Evolutionary conservation across 2,329 filamentous ascomycete genomes (phyloP).

Genomic region (Ophiosphaerella korrae): DNA sequence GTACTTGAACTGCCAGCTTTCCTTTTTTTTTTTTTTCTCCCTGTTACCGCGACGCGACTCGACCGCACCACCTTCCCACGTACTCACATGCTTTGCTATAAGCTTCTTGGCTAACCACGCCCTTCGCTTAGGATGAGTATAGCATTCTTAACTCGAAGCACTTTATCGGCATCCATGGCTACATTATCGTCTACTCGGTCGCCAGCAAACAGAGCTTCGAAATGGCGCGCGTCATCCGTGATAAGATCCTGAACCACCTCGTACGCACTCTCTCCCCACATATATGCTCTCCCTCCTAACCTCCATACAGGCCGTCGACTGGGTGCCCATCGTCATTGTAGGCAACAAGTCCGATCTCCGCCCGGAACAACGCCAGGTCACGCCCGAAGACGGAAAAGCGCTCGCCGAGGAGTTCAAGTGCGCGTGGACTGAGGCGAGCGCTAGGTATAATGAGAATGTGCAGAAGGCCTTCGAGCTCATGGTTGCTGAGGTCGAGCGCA

Average conservation of each 20-base stretch:
- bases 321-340: conserved; percentile 90
- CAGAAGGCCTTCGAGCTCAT: conserved; percentile 90
- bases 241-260: conserved; percentile 96
- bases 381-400: conserved; percentile 80
- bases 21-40: conserved; percentile 19
- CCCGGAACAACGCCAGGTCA: conserved; percentile 90
- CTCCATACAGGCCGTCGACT: conserved; percentile 75
- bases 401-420: conserved; percentile 87
- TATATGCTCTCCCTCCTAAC: not conserved
- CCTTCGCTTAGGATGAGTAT: conserved; percentile 79
- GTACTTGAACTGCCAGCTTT: conserved; percentile 53
- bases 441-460: conserved; percentile 93
- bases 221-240: conserved; percentile 93
- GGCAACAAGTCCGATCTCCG: conserved; percentile 96
- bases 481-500: conserved; percentile 93
- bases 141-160: conserved; percentile 98
- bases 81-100: not conserved
- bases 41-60: conserved; percentile 18
- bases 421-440: conserved; percentile 93
- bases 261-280: conserved; percentile 57
- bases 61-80: conserved; percentile 16
- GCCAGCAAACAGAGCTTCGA: conserved; percentile 92
- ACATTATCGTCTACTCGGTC: conserved; percentile 98
- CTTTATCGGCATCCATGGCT: conserved; percentile 98
- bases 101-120: conserved; percentile 27